Base-by-base conservation (phyloP, 2,329 filamentous ascomycete species). In the Corniculantispora saksenae region DNA sequence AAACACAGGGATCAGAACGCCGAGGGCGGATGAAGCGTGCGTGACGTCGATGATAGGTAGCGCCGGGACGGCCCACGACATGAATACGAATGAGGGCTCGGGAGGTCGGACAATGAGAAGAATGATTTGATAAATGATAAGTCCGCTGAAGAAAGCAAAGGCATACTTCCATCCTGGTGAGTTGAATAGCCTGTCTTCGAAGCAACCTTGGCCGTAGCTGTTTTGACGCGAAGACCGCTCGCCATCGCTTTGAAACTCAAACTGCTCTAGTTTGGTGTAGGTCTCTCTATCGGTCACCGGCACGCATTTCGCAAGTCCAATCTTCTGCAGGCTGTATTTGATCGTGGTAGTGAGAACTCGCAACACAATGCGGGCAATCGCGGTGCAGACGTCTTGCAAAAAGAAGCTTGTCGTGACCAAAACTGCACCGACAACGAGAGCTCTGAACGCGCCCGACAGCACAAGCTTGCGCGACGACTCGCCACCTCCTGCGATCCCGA, bases 11-110 rank as follows among this genome's bases (percentile, higher is more conserved):
- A 72, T 60, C 2, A 76, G 61, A 29, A 69, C 66, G 7, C 70
- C 73, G 1, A 77, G 68, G 8, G 68, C 70, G 13, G 75, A 71
- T 4, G 75, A 74, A 13, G 74, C 72, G 17, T 73, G 73, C 15
- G 71, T 69, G 51, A 77, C 75, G 56, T 78, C 75, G 38, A 77
- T 67, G 23, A 78, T 73, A 0, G 76, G 76, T 10, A 77, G 66
- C 3, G 77, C 70, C 1, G 70, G 69, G 4, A 70, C 68, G 0
- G 76, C 77, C 75, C 76, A 77, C 0, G 75, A 77, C 48, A 77
- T 69, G 62, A 76, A 77, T 0, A 69, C 71, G 35, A 78, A 59
- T 2, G 76, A 75, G 40, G 70, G 68, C 32, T 77, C 75, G 25
- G 67, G 64, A 1, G 75, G 75, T 27, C 75, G 70, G 8, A 74